Base-by-base conservation (phyloP, 169 alveolate species). In the Theileria sp. region DNA sequence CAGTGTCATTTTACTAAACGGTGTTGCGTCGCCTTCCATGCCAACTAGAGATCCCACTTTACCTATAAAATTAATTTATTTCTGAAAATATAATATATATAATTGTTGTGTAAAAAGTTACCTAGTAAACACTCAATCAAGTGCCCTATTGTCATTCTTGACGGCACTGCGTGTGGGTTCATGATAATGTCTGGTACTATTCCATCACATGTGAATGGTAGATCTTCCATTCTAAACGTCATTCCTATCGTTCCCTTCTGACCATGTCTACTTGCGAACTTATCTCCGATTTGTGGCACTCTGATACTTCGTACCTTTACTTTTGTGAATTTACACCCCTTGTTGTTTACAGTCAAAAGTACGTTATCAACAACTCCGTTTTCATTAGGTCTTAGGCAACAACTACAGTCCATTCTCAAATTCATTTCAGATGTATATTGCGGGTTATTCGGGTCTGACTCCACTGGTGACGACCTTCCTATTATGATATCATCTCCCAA, bases 131-230 rank as follows among this genome's bases (percentile, higher is more conserved):
- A 97, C 92, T 98, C 99, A 60, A 98, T 98, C 93, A 98, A 92
- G 92, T 98, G 99, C 3, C 99, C 99, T 74, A 98, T 97, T 10
- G 99, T 98, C 99, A 98, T 98, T 61, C 99, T 98, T 49, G 99
- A 96, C 17, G 99, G 99, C 68, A 98, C 98, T 77, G 99, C 99
- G 86, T 98, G 99, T 15, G 99, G 99, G 87, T 98, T 98, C 94
- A 97, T 97, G 38, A 97, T 97, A 30, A 98, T 93, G 88, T 98
- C 99, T 26, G 99, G 99, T 17, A 92, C 93, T n/a, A 98, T 96
- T 15, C 99, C 99, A 70, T 95, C 97, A 75, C 93, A 93, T 3
- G 99, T 97, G 88, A 96, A 98, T 2, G 99, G 99, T 93, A 98
- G 83, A 88, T 98, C 99, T 80, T 98, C 99, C 75, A 94, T 95